Conservation (phyloP, 768 basidiomycete genomes). For the Rhodocollybia butyracea region DNA sequence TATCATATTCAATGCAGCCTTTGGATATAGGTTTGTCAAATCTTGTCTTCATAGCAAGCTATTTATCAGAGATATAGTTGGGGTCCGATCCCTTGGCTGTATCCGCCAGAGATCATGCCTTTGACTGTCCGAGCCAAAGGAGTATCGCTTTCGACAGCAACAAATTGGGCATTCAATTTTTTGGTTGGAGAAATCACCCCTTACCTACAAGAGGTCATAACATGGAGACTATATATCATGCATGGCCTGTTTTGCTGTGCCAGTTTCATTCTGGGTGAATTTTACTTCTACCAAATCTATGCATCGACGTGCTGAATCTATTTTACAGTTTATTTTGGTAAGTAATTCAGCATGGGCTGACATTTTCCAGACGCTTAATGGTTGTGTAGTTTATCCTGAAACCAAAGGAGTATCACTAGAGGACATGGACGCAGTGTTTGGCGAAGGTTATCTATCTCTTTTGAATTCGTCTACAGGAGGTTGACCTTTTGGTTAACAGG, state of each 20-base stretch:
- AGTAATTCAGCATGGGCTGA: slow-evolving; percentile 22
- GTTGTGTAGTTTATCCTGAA: slow-evolving; percentile 72
- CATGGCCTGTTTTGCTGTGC: slow-evolving; percentile 89
- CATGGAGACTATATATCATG: slow-evolving; percentile 94
- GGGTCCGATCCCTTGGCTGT: slow-evolving; percentile 88
- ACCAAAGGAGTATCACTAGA: slow-evolving; percentile 85
- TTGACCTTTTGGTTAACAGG: neutral
- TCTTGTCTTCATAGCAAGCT: too few relatives aligned
- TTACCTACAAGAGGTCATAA: slow-evolving; percentile 79
- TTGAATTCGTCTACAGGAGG: neutral
- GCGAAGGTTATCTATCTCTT: slow-evolving; percentile 61
- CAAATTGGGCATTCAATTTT: slow-evolving; percentile 85
- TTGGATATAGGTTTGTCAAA: slow-evolving; percentile 72
- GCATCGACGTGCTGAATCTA: slow-evolving; percentile 16
- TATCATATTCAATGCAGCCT: slow-evolving; percentile 90
- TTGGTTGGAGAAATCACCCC: slow-evolving; percentile 88
- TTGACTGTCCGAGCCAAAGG: slow-evolving; percentile 88
- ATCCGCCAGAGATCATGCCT: slow-evolving; percentile 92
- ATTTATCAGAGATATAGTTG: too few relatives aligned
- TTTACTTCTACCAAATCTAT: neutral
- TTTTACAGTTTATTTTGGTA: slow-evolving; percentile 65
- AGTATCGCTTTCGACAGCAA: slow-evolving; percentile 90
- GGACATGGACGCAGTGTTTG: slow-evolving; percentile 89
- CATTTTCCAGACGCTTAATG: neutral
- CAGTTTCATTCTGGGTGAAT: slow-evolving; percentile 71